phyloP scores from a whole-genome alignment of 306 rosid genomes.

The Medicago lupulina region DNA sequence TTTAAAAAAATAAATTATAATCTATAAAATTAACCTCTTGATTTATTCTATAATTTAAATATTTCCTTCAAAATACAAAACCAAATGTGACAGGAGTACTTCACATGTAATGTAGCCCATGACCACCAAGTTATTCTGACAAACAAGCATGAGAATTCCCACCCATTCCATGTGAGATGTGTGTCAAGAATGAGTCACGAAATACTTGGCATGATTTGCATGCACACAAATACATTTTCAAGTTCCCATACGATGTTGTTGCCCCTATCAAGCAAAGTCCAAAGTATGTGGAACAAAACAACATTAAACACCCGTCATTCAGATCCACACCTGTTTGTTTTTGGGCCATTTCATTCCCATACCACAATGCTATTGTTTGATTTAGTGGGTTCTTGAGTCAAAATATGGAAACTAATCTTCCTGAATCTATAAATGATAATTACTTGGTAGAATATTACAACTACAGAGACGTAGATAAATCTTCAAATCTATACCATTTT shows the following conservation, averaged over 20 bases:
- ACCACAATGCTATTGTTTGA: background rate
- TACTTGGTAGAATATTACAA: too few species aligned
- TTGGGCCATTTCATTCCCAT: constrained; percentile 28
- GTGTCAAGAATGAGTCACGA: constrained; percentile 27
- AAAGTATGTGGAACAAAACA: constrained; percentile 13
- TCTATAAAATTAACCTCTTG: too few species aligned
- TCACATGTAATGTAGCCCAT: constrained; percentile 5
- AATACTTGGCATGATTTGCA: constrained; percentile 9
- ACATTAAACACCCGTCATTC: constrained; percentile 20
- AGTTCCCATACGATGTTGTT: constrained; percentile 19
- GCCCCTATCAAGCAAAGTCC: constrained; percentile 29
- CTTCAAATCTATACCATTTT: too few species aligned
- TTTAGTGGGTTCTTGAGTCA: background rate
- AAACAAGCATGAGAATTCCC: constrained; percentile 32
- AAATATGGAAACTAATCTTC: background rate
- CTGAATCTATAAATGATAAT: background rate
- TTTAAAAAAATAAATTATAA: too few species aligned
- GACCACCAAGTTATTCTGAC: constrained; percentile 31
- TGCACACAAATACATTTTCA: constrained; percentile 6
- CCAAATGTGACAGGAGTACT: too few species aligned
- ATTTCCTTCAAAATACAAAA: too few species aligned
- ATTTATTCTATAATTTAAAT: too few species aligned
- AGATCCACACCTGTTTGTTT: background rate
- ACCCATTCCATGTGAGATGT: background rate
- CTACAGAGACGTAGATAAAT: too few species aligned